Evolutionary conservation across 176 grass and related monocot species (phyloP).

Genomic region (Otatea glauca): DNA sequence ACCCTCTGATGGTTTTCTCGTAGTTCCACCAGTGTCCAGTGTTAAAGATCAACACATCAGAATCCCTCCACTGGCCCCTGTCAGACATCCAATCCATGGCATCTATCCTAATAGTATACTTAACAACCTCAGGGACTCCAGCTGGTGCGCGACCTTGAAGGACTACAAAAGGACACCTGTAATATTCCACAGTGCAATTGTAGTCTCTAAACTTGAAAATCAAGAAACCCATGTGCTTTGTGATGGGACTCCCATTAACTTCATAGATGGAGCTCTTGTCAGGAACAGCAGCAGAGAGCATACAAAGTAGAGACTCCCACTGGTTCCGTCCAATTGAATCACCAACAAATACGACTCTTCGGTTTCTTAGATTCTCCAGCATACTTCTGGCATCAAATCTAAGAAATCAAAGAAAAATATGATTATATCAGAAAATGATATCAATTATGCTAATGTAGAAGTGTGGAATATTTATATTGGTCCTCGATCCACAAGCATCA

Average conservation of each 20-base stretch:
- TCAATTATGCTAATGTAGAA: background rate
- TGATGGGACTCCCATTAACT: constrained; percentile 84
- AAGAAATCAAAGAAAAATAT: constrained; percentile 23
- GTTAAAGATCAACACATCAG: constrained; percentile 85
- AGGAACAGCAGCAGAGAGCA: constrained; percentile 63
- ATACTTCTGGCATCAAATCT: constrained; percentile 77
- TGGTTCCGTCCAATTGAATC: constrained; percentile 97
- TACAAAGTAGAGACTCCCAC: constrained; percentile 92
- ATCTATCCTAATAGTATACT: constrained; percentile 67
- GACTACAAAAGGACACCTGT: constrained; percentile 81
- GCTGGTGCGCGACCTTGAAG: constrained; percentile 60
- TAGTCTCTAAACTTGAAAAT: constrained; percentile 85
- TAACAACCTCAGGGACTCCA: constrained; percentile 54
- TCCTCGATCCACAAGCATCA: background rate
- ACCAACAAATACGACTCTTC: constrained; percentile 74
- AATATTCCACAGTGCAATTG: constrained; percentile 92
- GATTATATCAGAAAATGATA: constrained; percentile 14
- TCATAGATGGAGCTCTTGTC: constrained; percentile 86
- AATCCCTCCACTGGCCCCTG: constrained; percentile 63
- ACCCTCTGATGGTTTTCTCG: constrained; percentile 82
- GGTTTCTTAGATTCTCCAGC: constrained; percentile 68
- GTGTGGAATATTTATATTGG: background rate
- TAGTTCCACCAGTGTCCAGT: constrained; percentile 95
- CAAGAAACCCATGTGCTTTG: constrained; percentile 87
- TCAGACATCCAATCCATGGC: constrained; percentile 75